Evolutionary conservation across 148 eudicot species (phyloP).

Genomic region (Persicaria tinctoria): DNA sequence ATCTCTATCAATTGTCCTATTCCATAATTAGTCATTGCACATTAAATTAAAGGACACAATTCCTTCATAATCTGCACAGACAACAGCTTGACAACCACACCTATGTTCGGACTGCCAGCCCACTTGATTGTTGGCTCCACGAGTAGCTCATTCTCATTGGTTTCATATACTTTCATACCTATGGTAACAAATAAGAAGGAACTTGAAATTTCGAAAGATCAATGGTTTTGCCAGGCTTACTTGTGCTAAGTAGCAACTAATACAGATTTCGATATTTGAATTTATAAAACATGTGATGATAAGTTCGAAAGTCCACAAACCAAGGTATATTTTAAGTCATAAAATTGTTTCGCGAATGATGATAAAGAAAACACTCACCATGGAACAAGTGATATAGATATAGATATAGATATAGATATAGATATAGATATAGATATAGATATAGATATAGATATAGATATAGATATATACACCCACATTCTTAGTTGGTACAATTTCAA

Average conservation of each 20-base stretch:
- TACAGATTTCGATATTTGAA: not conserved
- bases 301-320: not conserved
- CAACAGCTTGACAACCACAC: conserved; percentile 42
- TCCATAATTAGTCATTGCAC: no score
- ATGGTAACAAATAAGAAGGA: not conserved
- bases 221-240: no score
- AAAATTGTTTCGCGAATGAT: not conserved
- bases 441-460: no score
- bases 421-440: no score
- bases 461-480: no score
- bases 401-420: no score
- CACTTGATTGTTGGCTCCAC: conserved; percentile 83
- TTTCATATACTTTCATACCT: conserved; percentile 81
- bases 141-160: conserved; percentile 72
- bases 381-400: conserved; percentile 19
- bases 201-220: no score
- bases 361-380: conserved; percentile 32
- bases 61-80: conserved; percentile 23
- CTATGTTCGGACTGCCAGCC: conserved; percentile 87
- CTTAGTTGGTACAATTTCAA: no score
- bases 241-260: no score
- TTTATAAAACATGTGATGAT: not conserved
- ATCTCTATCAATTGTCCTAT: no score
- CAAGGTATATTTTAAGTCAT: not conserved
- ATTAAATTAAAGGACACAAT: no score